Base-by-base conservation (phyloP, 257 asterid species). In the Schizonepeta tenuifolia region DNA sequence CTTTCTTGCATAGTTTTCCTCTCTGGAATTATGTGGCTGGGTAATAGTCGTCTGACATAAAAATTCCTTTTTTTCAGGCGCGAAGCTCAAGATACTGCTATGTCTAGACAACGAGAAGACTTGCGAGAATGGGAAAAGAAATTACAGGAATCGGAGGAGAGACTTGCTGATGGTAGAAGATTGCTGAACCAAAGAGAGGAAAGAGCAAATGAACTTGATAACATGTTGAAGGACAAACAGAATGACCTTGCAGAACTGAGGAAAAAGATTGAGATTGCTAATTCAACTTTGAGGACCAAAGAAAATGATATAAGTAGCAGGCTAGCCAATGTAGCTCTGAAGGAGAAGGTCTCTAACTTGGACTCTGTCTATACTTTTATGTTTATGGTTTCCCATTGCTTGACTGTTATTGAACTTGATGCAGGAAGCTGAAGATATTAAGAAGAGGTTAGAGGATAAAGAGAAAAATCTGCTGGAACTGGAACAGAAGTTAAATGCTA, bases 141-240 rank as follows among this genome's bases (percentile, higher is more conserved):
- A 70, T 83, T 95, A 67, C 89, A 82, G 70, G 97, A 81, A 80
- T 88, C 91, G 60, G 99, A 92, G 87, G 96, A 90, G 81, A 86
- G 95, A 76, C 78, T 92, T 58, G 94, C 91, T 80, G 97, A 95
- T 49, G 81, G 89, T 70, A 85, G 96, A 79, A 83, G 94, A 77
- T 83, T 95, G 80, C 89, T 95, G 76, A 92, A 92, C 79, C 91
- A 88, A 83, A 87, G 99, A 84, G 99, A 95, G 83, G 92, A 88
- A 78, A 86, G 87, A 76, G 95, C 96, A 26, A 95, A 92, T 69
- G 96, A 86, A 65, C 84, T 79, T 80, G 99, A 95, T 82, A 90
- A 71, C 61, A 61, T 82, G 41, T 77, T 86, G 84, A 87, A 85
- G 78, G 87, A 86, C 53, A 95, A 88, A 70, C 92, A 90, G 76